Conservation (phyloP, 2,329 filamentous ascomycete genomes). For the Fusarium sp. region DNA sequence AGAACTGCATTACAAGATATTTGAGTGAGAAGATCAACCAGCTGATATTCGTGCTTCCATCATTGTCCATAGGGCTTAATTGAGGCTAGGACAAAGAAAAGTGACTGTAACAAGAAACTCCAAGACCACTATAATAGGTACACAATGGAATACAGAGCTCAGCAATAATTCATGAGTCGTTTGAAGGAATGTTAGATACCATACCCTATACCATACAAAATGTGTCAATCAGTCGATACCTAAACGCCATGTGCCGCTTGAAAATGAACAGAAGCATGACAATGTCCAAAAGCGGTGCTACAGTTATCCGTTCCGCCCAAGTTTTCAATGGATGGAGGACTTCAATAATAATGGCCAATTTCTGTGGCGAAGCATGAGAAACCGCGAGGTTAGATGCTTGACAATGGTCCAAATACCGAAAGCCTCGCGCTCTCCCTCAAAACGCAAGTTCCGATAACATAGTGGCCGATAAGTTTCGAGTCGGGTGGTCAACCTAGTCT, state of each 20-base stretch:
- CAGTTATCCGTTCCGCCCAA: too few relatives aligned
- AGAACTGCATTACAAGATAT: background rate
- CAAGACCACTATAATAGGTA: too few relatives aligned
- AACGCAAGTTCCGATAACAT: background rate
- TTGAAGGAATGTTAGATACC: background rate
- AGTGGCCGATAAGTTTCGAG: background rate
- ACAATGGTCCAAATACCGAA: background rate
- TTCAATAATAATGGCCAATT: background rate
- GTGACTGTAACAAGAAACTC: background rate
- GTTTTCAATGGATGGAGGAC: too few relatives aligned
- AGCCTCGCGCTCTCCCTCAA: background rate
- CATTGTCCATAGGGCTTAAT: background rate
- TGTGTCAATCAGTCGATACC: background rate
- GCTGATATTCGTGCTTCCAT: too few relatives aligned
- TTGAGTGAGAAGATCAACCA: too few relatives aligned
- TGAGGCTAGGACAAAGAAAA: background rate
- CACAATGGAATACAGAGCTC: background rate
- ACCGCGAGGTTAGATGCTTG: background rate
- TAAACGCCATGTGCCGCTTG: conserved; percentile 19
- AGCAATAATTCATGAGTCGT: background rate
- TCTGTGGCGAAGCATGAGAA: background rate
- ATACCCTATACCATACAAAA: conserved; percentile 20
- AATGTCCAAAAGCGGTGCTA: too few relatives aligned
- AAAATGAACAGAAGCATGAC: background rate
- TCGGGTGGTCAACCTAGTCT: background rate